phyloP scores from a whole-genome alignment of 164 flowering plant genomes.

The grape (Vitis vinifera) region DNA sequence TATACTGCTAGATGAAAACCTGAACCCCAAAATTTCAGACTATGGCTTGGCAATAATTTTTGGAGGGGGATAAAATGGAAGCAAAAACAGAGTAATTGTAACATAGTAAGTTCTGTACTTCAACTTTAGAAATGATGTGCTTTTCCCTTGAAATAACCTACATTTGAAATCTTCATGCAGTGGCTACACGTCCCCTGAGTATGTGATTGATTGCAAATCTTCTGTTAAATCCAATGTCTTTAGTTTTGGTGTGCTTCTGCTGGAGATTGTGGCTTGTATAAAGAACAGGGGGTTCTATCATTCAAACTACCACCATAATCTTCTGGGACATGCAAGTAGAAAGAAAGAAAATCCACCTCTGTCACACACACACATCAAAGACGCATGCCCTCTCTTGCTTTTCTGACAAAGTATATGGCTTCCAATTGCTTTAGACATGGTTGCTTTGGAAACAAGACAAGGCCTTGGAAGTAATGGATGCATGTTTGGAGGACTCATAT shows the following conservation, averaged over 20 bases:
- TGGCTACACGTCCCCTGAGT: slow-evolving; percentile 44
- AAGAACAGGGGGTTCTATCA: slow-evolving; percentile 27
- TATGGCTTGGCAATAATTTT: slow-evolving; percentile 38
- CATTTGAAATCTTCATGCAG: slow-evolving; percentile 11
- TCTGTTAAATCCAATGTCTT: slow-evolving; percentile 40
- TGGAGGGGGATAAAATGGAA: slow-evolving; percentile 26
- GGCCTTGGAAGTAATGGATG: slow-evolving; percentile 17
- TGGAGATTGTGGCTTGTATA: slow-evolving; percentile 34
- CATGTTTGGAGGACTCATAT: slow-evolving; percentile 1
- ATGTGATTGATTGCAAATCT: slow-evolving; percentile 32
- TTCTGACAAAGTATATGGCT: background rate
- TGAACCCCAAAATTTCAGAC: slow-evolving; percentile 42
- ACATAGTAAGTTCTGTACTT: slow-evolving; percentile 29
- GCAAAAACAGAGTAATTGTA: slow-evolving; percentile 32
- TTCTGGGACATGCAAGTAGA: slow-evolving; percentile 33
- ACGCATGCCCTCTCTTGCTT: background rate
- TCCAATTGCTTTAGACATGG: slow-evolving; percentile 30
- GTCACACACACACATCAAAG: no score
- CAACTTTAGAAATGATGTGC: slow-evolving; percentile 1
- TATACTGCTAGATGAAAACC: slow-evolving; percentile 30
- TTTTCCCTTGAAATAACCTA: no score
- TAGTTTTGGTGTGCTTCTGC: slow-evolving; percentile 38
- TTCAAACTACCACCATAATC: slow-evolving; percentile 24
- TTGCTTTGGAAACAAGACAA: slow-evolving; percentile 11
- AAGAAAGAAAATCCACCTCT: no score